Evolutionary conservation across 2,329 filamentous ascomycete genomes (phyloP), one percentile per base, ranked within the genome.

Genomic region (Botryosphaeria dothidea): DNA sequence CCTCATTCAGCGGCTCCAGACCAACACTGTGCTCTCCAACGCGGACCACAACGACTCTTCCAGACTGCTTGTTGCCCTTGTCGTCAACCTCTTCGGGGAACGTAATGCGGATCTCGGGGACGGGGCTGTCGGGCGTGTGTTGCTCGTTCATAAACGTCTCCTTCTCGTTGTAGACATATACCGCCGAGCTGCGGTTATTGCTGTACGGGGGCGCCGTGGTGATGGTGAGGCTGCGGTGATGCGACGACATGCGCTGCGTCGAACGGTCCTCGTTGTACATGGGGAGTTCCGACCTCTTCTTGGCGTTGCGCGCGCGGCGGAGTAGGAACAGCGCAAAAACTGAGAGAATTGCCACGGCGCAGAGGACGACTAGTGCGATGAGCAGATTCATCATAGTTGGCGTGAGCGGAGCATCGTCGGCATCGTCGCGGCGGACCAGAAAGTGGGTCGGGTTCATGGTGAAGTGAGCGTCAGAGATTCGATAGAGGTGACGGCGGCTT

Each of bases 31-130:
- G 90, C 69, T 98, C 95, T 68, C 93, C 93, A 60, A 98, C 92
- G 61, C 92, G 88, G 64, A 99, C 94, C 38, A 98, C 88, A 23
- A 99, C 90, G 60, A 98, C 93, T 34, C 93, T 89, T 36, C 94
- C 94, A 69, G 90, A 92, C 81, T 91, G 91, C 71, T 86, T 85
- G 78, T 89, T 92, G 71, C 94, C 94, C 63, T 81, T 74, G 57
- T 92, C 91, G 74, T 97, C 93, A 71, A 96, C 90, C 83, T 98
- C 95, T 72, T 96, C 92, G 17, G 95, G 95, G 83, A 99, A 98
- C 38, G 95, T 98, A 78, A 99, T 97, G 79, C 93, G 92, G 73
- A 99, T 99, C 81, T 98, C 92, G 21, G 95, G 95, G 29, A 98
- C 86, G 70, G 91, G 90, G 78, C 87, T 92, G 71, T 90, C 83